These are phyloP conservation scores for Gracilaria vermiculophylla DNA, from an alignment of 23 red algal species.

Conservation along the genomic window DNA sequence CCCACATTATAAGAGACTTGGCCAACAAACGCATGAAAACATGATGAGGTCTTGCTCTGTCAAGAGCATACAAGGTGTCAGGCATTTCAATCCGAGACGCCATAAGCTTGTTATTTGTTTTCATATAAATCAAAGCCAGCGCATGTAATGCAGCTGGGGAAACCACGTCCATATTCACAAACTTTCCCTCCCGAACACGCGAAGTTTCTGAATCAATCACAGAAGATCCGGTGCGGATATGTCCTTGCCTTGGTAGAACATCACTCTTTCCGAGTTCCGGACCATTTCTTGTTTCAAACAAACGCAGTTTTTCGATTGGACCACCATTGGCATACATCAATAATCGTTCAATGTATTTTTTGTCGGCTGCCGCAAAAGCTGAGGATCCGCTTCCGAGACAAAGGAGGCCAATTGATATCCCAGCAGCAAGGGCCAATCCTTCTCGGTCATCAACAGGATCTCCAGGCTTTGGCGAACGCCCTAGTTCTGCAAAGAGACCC, in stretches of 20 bases:
- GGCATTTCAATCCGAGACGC: slow-evolving; percentile 70
- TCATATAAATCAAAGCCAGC: slow-evolving; percentile 73
- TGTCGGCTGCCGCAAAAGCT: slow-evolving; percentile 50
- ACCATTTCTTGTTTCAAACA: not conserved
- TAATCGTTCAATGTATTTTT: slow-evolving; percentile 43
- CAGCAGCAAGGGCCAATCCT: slow-evolving; percentile 76
- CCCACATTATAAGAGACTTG: slow-evolving; percentile 89
- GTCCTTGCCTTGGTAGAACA: not conserved
- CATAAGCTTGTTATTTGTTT: slow-evolving; percentile 62
- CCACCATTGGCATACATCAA: slow-evolving; percentile 65
- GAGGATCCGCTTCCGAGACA: slow-evolving; percentile 67
- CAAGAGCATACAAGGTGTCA: slow-evolving; percentile 43
- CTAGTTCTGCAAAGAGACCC: slow-evolving; percentile 80
- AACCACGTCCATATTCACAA: slow-evolving; percentile 63
- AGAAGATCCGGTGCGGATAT: slow-evolving; percentile 15
- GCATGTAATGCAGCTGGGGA: slow-evolving; percentile 80
- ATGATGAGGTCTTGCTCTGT: slow-evolving; percentile 77
- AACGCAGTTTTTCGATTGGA: slow-evolving; percentile 5
- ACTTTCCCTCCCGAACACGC: slow-evolving; percentile 56
- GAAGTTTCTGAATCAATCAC: slow-evolving; percentile 60
- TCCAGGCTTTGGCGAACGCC: slow-evolving; percentile 41
- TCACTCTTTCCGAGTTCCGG: slow-evolving; percentile 27
- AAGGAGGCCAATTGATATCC: slow-evolving; percentile 79
- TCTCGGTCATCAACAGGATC: slow-evolving; percentile 69
- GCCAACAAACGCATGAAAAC: slow-evolving; percentile 69